Evolutionary conservation across 768 basidiomycete species (phyloP).

Genomic region (Kwoniella sp.): DNA sequence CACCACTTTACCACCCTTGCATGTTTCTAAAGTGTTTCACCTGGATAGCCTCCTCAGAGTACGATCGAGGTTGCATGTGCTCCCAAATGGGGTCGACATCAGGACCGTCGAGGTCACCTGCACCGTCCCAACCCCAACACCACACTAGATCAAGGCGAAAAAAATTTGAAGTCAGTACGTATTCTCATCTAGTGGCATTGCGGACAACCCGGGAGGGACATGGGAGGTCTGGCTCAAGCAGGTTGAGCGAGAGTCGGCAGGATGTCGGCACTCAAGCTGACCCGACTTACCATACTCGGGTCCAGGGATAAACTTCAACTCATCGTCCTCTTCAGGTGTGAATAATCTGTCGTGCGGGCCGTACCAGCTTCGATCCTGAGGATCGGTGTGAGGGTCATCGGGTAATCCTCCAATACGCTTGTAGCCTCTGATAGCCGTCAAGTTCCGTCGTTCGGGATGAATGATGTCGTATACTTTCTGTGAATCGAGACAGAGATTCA

Average conservation of each 20-base stretch:
- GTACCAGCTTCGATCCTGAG: slow-evolving; percentile 95
- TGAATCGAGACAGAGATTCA: neutral
- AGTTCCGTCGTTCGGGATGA: slow-evolving; percentile 83
- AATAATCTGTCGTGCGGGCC: slow-evolving; percentile 96
- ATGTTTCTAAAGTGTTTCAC: slow-evolving; percentile 64
- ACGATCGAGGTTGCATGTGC: slow-evolving; percentile 67
- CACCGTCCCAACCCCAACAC: slow-evolving; percentile 99
- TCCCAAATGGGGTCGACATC: slow-evolving; percentile 99
- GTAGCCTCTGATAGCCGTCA: slow-evolving; percentile 94
- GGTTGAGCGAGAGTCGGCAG: no score
- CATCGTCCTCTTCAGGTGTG: slow-evolving; percentile 79
- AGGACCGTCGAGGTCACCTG: slow-evolving; percentile 94
- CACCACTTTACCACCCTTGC: slow-evolving; percentile 22
- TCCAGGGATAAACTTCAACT: slow-evolving; percentile 73
- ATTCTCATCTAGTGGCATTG: no score
- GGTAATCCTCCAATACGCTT: slow-evolving; percentile 92
- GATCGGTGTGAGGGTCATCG: slow-evolving; percentile 93
- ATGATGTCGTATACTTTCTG: slow-evolving; percentile 94
- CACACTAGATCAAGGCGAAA: slow-evolving; percentile 66
- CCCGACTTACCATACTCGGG: slow-evolving; percentile 85
- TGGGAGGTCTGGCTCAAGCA: neutral
- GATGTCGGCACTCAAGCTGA: no score
- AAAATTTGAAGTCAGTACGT: neutral
- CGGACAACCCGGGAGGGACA: no score
- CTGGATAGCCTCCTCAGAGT: slow-evolving; percentile 62